Conservation (phyloP, 1,284 basidiomycete species). For the Stereum hirsutum region DNA sequence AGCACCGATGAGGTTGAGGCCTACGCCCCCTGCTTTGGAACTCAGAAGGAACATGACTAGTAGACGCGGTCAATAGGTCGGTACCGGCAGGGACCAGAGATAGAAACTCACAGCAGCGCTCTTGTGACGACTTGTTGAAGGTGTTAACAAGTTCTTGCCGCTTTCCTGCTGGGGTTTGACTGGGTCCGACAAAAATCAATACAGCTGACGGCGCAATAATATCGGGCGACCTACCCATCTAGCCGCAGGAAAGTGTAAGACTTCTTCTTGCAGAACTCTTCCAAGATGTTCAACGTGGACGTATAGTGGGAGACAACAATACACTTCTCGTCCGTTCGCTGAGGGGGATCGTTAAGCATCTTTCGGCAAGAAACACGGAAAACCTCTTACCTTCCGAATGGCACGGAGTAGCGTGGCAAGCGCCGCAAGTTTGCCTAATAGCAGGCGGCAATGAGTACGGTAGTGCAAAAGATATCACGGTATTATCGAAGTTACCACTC, state of each 20-base stretch:
- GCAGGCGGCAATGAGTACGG: background rate
- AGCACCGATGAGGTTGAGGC: conserved; percentile 88
- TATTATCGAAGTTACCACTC: conserved; percentile 47
- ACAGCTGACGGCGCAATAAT: conserved; percentile 3
- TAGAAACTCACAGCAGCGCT: conserved; percentile 51
- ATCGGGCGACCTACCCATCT: conserved; percentile 60
- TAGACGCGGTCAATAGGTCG: conserved; percentile 1
- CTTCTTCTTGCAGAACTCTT: conserved; percentile 74
- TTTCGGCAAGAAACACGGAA: background rate
- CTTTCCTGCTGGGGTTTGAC: conserved; percentile 73
- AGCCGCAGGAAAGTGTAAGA: conserved; percentile 78
- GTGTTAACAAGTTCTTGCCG: conserved; percentile 77
- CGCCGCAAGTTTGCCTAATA: conserved; percentile 72
- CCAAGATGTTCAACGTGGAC: conserved; percentile 86
- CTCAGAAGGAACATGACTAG: conserved; percentile 88
- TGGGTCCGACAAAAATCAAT: conserved; percentile 18
- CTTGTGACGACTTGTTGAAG: conserved; percentile 72
- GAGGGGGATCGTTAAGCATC: conserved; percentile 8
- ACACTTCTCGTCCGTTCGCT: conserved; percentile 86
- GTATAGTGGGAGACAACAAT: conserved; percentile 89
- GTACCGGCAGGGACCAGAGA: background rate
- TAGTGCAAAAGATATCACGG: background rate
- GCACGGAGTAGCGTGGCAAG: conserved; percentile 66
- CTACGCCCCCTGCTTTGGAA: conserved; percentile 93
- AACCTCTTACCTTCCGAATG: conserved; percentile 44